A percentile compares a stretch with the other conserved stretches of the same genome.
phyloP scores from a whole-genome alignment of 768 basidiomycete genomes.

The Brasilioporus rufonigricans region DNA sequence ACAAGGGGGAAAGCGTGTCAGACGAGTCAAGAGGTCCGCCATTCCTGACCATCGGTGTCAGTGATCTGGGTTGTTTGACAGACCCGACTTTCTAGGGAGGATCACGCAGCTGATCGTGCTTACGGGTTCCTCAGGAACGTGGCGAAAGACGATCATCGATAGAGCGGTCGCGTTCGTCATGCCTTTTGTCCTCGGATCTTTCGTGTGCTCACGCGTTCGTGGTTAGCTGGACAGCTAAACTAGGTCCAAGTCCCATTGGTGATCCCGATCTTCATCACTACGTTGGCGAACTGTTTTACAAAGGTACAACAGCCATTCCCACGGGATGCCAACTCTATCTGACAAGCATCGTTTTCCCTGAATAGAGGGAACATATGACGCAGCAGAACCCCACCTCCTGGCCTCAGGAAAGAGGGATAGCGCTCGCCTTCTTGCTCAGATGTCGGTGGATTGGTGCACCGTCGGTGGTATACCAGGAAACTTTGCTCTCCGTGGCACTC shows the following conservation, averaged over 20 bases:
- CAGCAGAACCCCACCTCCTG: slow-evolving; percentile 80
- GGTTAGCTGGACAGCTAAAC: slow-evolving; percentile 80
- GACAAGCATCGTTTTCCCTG: background rate
- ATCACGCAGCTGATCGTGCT: slow-evolving; percentile 91
- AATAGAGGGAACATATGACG: slow-evolving; percentile 70
- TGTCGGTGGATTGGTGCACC: slow-evolving; percentile 81
- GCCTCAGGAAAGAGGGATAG: slow-evolving; percentile 88
- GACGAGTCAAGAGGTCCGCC: slow-evolving; percentile 78
- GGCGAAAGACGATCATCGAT: slow-evolving; percentile 90
- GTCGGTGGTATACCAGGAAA: slow-evolving; percentile 52
- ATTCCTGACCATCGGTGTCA: background rate
- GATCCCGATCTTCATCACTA: slow-evolving; percentile 90
- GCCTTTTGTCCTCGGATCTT: slow-evolving; percentile 4
- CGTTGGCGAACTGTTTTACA: slow-evolving; percentile 82
- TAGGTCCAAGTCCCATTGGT: slow-evolving; percentile 77
- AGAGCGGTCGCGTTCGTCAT: slow-evolving; percentile 72
- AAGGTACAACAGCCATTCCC: slow-evolving; percentile 50
- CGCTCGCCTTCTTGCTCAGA: slow-evolving; percentile 79
- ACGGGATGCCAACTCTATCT: background rate
- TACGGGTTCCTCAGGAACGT: slow-evolving; percentile 71
- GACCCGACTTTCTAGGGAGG: slow-evolving; percentile 51
- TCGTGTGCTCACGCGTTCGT: slow-evolving; percentile 17
- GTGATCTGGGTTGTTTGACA: background rate
- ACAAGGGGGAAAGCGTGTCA: slow-evolving; percentile 64
- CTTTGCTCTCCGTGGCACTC: slow-evolving; percentile 80